A percentile compares a stretch with the other conserved stretches of the same genome.
These are phyloP conservation scores for Pleurotus sapidus DNA, from an alignment of 768 basidiomycete genomes.

Conservation along the genomic window DNA sequence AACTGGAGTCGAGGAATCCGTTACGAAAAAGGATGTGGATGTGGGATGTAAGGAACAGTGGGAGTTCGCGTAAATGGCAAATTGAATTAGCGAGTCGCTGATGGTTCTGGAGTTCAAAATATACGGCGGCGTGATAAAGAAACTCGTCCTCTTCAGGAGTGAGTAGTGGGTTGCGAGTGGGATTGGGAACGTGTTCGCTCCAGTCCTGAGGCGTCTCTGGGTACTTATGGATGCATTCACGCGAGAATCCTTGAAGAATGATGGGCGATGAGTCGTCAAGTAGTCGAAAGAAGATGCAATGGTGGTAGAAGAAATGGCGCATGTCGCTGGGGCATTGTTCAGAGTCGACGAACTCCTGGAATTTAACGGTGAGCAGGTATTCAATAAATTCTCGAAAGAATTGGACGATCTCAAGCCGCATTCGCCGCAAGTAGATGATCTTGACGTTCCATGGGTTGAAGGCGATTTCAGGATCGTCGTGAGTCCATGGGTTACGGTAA, in stretches of 20 bases:
- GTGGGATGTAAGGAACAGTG: not conserved
- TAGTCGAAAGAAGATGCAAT: not conserved
- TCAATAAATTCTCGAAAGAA: not conserved
- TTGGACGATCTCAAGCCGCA: not conserved
- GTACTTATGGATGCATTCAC: not conserved
- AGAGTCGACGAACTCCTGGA: not conserved
- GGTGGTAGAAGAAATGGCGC: not conserved
- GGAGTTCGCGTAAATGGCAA: not conserved
- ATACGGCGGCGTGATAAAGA: not conserved
- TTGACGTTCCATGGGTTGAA: no score
- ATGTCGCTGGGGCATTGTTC: not conserved
- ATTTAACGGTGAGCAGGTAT: not conserved
- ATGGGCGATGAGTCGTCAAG: not conserved
- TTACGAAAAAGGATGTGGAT: not conserved
- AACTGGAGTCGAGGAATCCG: not conserved
- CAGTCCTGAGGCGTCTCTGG: not conserved
- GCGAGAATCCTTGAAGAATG: not conserved
- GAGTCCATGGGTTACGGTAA: no score
- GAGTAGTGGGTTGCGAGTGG: not conserved
- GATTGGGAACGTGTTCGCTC: not conserved
- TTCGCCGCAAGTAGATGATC: no score
- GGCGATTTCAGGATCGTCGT: no score
- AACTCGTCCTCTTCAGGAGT: conserved; percentile 1
- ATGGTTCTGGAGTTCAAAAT: not conserved
- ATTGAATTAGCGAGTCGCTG: not conserved